phyloP scores from a whole-genome alignment of 208 protist species.

The Angomonas desouzai region DNA sequence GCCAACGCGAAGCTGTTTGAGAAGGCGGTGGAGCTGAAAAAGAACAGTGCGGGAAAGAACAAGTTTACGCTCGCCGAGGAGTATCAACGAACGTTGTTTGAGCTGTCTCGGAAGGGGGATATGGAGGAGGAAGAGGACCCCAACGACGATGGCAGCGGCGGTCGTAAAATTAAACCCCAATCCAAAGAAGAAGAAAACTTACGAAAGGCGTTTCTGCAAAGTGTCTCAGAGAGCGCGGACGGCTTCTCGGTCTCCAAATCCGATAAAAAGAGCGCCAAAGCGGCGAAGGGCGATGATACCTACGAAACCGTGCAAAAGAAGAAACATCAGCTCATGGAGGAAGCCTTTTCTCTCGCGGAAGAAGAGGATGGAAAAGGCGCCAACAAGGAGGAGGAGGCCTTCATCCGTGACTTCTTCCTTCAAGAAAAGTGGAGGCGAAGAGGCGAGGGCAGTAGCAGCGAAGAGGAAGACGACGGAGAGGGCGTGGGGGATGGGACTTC shows the following conservation, averaged over 20 bases:
- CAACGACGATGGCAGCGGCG: conserved; percentile 24
- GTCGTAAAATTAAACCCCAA: conserved; percentile 37
- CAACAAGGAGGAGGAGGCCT: conserved; percentile 33
- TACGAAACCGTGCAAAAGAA: conserved; percentile 12
- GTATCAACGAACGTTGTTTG: conserved; percentile 64
- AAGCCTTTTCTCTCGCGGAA: conserved; percentile 17
- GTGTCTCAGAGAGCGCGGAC: conserved; percentile 47
- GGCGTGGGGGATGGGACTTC: conserved; percentile 29
- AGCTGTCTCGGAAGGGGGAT: conserved; percentile 7
- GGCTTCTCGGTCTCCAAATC: conserved; percentile 22
- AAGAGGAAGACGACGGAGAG: conserved; percentile 19
- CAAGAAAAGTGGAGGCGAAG: conserved; percentile 50
- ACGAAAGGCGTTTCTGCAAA: conserved; percentile 65
- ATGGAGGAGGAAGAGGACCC: conserved; percentile 22
- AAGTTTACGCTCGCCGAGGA: conserved; percentile 81
- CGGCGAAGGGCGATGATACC: conserved; percentile 1
- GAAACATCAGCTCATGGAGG: conserved; percentile 13
- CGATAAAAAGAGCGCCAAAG: background rate
- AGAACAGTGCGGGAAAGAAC: conserved; percentile 22
- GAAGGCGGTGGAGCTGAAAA: conserved; percentile 36
- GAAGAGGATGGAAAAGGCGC: background rate
- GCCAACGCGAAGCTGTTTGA: conserved; percentile 59
- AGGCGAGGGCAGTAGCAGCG: conserved; percentile 12
- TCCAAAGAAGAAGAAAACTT: conserved; percentile 58
- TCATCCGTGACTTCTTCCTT: conserved; percentile 59